Conservation (phyloP, 768 basidiomycete species). For the Amanita brunnescens region DNA sequence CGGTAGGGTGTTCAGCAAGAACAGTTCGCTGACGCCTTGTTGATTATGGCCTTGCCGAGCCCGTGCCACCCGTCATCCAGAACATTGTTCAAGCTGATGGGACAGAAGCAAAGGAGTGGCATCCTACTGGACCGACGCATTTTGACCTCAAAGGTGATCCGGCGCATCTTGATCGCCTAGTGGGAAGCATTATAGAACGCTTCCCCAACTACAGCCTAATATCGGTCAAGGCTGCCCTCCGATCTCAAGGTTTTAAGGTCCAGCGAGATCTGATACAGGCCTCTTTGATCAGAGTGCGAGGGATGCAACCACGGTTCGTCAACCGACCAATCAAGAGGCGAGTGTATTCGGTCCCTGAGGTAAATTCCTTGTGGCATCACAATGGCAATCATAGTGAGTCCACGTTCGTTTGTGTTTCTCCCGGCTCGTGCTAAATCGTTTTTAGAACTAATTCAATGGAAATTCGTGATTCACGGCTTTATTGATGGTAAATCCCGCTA, state of each 20-base stretch:
- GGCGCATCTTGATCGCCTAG: no score
- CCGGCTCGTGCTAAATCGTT: background rate
- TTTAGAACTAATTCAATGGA: conserved; percentile 23
- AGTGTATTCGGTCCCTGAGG: conserved; percentile 17
- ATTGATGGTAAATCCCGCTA: conserved; percentile 33
- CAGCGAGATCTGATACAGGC: background rate
- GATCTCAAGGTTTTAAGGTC: no score
- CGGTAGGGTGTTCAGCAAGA: background rate
- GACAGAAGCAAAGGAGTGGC: background rate
- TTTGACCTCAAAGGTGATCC: no score
- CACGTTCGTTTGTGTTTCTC: background rate
- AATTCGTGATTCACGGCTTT: conserved; percentile 27
- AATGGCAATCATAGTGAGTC: conserved; percentile 22
- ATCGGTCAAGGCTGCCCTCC: no score
- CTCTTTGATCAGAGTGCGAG: background rate
- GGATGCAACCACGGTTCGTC: conserved; percentile 6
- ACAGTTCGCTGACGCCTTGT: background rate
- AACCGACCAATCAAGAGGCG: conserved; percentile 12
- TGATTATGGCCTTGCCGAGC: background rate
- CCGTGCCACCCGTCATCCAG: background rate
- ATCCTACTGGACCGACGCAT: no score
- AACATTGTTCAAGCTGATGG: background rate
- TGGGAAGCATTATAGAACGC: no score
- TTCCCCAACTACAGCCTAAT: no score
- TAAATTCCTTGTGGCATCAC: conserved; percentile 24